Percentiles rank a stretch among this genome's conserved stretches.
Evolutionary conservation across 106 monocot genomes (phyloP).

Genomic region (Dendrobium catenatum): DNA sequence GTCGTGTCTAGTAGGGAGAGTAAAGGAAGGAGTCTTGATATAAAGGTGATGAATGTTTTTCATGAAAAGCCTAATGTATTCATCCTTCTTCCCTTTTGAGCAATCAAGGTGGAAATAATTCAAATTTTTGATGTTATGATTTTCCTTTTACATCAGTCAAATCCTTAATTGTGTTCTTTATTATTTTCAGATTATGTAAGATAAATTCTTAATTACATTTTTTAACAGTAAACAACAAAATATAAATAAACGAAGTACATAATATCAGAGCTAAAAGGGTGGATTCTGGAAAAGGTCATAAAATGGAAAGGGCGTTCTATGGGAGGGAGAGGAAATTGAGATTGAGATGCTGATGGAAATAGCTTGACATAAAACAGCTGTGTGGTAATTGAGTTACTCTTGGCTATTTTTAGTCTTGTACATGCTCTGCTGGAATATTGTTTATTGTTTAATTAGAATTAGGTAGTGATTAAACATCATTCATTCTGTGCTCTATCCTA

Average conservation of each 20-base stretch:
- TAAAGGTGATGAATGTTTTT: no score
- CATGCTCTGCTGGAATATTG: background rate
- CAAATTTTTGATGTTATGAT: no score
- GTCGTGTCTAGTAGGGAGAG: no score
- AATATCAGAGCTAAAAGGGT: background rate
- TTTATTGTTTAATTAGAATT: background rate
- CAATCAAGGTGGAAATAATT: no score
- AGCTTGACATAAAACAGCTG: background rate
- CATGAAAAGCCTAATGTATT: no score
- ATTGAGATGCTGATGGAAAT: background rate
- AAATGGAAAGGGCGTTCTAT: background rate
- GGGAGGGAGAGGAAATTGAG: background rate
- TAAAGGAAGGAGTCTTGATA: no score
- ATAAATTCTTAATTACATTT: no score
- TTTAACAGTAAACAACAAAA: background rate
- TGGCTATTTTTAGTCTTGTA: background rate
- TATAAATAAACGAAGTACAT: background rate
- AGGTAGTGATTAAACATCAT: background rate
- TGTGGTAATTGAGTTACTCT: background rate
- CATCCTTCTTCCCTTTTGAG: no score
- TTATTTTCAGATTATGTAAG: no score
- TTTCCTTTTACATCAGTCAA: no score
- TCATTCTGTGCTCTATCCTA: background rate
- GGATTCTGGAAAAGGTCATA: background rate
- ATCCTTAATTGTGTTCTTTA: no score